Evolutionary conservation across 371 early-diverging fungal species (phyloP), one percentile per base, ranked within the genome.

Genomic region (Mucor mucedo): DNA sequence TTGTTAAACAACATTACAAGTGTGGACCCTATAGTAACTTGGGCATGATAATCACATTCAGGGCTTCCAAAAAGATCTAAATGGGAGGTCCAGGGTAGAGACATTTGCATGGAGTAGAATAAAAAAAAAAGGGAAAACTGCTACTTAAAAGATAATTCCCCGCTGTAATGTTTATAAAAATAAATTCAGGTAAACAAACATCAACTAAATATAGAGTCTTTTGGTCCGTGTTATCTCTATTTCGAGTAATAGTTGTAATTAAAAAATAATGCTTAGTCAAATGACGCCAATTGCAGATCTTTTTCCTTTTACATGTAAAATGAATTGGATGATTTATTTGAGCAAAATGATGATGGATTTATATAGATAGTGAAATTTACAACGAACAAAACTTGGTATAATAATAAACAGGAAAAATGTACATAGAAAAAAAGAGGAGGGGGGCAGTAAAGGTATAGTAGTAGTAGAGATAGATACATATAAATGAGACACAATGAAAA

Each of bases 21-120:
- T 6, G 52, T 60, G 13, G 60, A 52, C 13, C 60, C 60, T 29
- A 60, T 60, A 7, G 60, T 60, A 1, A 60, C 40, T 30, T 60
- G 50, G 38, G 60, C 60, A 50, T 60, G 52, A 41, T 60, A 60
- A 40, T 60, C 60, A 33, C 60, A 60, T 52, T 60, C 60, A 38
- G 60, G 60, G 30, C 7, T 60, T 5, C 60, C 60, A 52, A 50
- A 52, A 9, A 60, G 39, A 16, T 60, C 60, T 32, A 60, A 41
- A 41, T 60, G 60, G 8, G 60, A 49, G 30, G 60, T 60, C 52
- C 52, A 60, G 41, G 50, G 50, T 21, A n/a, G 44, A 16, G 4
- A n/a, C 13, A 21, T 47, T 47, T 21, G 47, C 21, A 47, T 21
- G 21, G 11, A 42, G n/a, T 11, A 42, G 11, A 13, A 42, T 42